Conservation (phyloP, 306 rosid genomes). For the Quillaja saponaria region DNA sequence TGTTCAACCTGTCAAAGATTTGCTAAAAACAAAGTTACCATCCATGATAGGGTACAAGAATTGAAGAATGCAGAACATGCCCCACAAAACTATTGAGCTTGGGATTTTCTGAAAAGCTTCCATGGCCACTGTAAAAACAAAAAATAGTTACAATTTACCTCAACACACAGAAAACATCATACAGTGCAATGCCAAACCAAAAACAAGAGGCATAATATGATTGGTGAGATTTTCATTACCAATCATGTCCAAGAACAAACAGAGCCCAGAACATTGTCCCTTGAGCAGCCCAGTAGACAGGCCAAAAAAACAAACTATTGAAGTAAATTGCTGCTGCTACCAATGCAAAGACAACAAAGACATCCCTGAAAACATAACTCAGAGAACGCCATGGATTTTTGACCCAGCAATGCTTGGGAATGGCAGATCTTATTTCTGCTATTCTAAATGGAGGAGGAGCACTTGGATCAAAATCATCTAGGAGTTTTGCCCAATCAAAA, state of each 20-base stretch:
- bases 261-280: slow-evolving; percentile 99
- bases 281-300: slow-evolving; percentile 75
- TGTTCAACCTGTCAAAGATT: slow-evolving; percentile 18
- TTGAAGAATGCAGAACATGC: slow-evolving; percentile 83
- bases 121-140: slow-evolving; percentile 76
- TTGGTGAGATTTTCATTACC: slow-evolving; percentile 38
- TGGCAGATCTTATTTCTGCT: slow-evolving; percentile 81
- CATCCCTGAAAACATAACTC: slow-evolving; percentile 66
- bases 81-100: slow-evolving; percentile 64
- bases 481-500: slow-evolving; percentile 5
- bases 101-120: slow-evolving; percentile 81
- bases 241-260: slow-evolving; percentile 95
- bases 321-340: slow-evolving; percentile 44
- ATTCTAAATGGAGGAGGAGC: slow-evolving; percentile 86
- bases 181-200: not conserved
- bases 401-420: slow-evolving; percentile 88
- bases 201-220: not conserved
- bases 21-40: slow-evolving; percentile 49
- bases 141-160: not conserved
- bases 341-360: slow-evolving; percentile 44
- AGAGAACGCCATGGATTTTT: slow-evolving; percentile 78
- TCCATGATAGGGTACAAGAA: slow-evolving; percentile 93
- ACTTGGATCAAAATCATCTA: slow-evolving; percentile 67
- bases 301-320: slow-evolving; percentile 63
- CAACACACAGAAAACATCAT: too few species aligned